phyloP scores from a whole-genome alignment of 176 grass and related monocot species.

The Aegilops umbellulata region DNA sequence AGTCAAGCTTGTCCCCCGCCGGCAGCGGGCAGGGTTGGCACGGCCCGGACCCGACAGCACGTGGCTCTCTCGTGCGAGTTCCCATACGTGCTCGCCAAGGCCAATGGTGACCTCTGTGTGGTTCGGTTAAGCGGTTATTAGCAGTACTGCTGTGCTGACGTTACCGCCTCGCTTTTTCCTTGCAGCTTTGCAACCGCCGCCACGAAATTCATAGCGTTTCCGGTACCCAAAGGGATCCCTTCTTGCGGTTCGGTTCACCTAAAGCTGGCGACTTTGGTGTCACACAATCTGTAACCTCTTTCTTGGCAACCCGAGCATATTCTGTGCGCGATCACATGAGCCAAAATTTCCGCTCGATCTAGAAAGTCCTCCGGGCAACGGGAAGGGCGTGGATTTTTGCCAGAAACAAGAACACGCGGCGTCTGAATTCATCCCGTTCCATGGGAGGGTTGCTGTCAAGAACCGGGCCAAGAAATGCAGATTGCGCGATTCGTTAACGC shows the following conservation, averaged over 20 bases:
- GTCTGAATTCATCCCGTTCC: neutral
- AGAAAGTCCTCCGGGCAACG: neutral
- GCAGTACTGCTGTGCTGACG: neutral
- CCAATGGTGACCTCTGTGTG: neutral
- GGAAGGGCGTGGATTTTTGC: neutral
- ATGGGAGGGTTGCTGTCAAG: neutral
- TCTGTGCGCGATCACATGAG: neutral
- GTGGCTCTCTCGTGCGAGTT: neutral
- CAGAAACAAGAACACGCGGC: neutral
- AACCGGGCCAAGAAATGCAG: neutral
- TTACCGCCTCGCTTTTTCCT: neutral
- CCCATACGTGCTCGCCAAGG: neutral
- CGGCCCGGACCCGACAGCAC: constrained; percentile 29
- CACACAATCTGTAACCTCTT: neutral
- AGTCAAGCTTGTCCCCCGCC: constrained; percentile 25
- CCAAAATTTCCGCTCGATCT: neutral
- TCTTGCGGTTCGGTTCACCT: constrained; percentile 9
- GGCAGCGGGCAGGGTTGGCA: constrained; percentile 32
- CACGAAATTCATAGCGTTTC: neutral
- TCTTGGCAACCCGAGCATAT: neutral
- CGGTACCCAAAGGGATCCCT: neutral
- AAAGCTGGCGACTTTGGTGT: neutral
- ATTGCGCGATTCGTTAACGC: constrained; percentile 9
- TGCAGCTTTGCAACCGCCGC: neutral
- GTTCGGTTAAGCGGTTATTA: neutral